Evolutionary conservation across 768 basidiomycete species (phyloP), one percentile per base, ranked within the genome.

Genomic region (Antrodiella citrinella): DNA sequence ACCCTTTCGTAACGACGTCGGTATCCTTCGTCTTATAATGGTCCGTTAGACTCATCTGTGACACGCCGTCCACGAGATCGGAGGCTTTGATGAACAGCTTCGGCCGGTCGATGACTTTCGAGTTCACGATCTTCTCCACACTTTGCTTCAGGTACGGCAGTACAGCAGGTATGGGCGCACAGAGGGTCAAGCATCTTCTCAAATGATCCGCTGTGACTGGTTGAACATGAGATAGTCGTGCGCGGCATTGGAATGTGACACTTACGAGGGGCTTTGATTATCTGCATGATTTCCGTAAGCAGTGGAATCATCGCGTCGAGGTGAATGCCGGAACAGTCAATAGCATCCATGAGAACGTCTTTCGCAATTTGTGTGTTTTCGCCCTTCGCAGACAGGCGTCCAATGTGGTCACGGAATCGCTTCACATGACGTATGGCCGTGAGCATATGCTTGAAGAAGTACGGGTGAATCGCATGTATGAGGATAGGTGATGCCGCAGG

Each of bases 21-120:
- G 57, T 57, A 25, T 63, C 65, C 49, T 69, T 73, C 19, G 67
- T 70, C 44, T 71, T 72, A 18, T 63, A 65, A 52, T 68, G 61
- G 18, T 67, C 71, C 26, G 70, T 51, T 4, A 70, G 63, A 1
- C 67, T 64, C 30, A 80, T 57, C 26, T 66, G 74, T 10, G 72
- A 62, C 19, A 81, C 63, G 4, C 81, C 82, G 56, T 86, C 83
- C 4, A 85, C 68, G n/a, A 90, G 74, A 54, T 90, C 84, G 9
- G 63, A 67, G 1, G 85, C 74, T 59, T 84, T 87, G 61, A 91
- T 75, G 59, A 89, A 90, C 26, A 90, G 68, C 7, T 72, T 73
- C 0, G 85, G 68, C 57, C 83, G 85, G 65, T 83, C 73, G 35
- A 89, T 63, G n/a, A 77, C 67, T 0, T 71, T 52, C 0, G 80